phyloP scores from a whole-genome alignment of 345 rosid genomes.

The Eucalyptus coolabah region DNA sequence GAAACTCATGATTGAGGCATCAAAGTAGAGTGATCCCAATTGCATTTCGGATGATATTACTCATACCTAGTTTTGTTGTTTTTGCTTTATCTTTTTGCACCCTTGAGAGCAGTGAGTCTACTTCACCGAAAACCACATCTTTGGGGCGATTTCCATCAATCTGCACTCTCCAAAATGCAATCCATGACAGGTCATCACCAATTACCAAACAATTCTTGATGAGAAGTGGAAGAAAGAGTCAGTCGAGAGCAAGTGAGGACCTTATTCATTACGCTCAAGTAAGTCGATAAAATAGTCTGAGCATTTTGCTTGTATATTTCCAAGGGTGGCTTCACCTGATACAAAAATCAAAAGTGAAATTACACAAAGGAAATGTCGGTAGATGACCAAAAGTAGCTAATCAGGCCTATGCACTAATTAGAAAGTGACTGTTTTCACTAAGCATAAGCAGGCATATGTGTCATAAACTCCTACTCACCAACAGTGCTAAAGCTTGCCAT shows the following conservation, averaged over 20 bases:
- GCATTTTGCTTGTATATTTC: conserved; percentile 70
- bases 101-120: conserved; percentile 38
- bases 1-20: neutral
- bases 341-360: neutral
- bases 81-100: conserved; percentile 22
- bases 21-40: neutral
- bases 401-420: too few species aligned
- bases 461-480: neutral
- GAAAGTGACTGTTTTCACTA: accelerated
- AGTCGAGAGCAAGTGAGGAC: conserved; percentile 5
- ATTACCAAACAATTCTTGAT: neutral
- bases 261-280: conserved; percentile 48
- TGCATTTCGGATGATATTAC: neutral
- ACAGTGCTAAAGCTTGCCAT: accelerated
- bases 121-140: conserved; percentile 49
- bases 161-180: conserved; percentile 11
- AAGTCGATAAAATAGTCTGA: conserved; percentile 39
- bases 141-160: conserved; percentile 67
- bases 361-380: neutral
- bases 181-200: neutral
- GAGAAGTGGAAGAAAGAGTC: neutral
- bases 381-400: neutral
- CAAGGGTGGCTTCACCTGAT: conserved; percentile 59
- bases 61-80: conserved; percentile 5
- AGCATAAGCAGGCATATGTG: neutral